These are phyloP conservation scores for Tricholoma saponaceum DNA, from an alignment of 768 basidiomycete genomes.

Conservation along the genomic window DNA sequence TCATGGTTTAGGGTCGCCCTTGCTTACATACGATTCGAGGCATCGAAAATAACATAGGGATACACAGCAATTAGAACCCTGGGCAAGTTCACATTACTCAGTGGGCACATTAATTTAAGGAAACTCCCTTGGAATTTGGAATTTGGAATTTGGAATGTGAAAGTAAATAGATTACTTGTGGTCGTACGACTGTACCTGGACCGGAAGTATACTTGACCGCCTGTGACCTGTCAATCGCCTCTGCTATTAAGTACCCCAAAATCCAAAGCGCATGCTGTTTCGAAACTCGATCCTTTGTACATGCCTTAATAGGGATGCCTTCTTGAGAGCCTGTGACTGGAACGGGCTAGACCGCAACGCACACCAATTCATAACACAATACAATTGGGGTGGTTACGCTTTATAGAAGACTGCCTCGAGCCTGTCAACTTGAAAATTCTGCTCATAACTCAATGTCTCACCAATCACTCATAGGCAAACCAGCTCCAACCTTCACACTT, in stretches of 20 bases:
- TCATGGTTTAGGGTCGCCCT: no score
- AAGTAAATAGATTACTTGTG: background rate
- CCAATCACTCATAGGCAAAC: constrained; percentile 55
- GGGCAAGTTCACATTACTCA: no score
- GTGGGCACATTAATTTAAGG: no score
- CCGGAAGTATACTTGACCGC: background rate
- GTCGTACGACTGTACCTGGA: background rate
- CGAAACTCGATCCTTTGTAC: background rate
- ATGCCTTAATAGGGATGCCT: background rate
- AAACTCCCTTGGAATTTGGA: background rate
- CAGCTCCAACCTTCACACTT: constrained; percentile 64
- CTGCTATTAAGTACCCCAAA: background rate
- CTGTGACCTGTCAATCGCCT: background rate
- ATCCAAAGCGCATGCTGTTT: background rate
- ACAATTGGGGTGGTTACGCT: background rate
- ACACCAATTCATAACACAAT: background rate
- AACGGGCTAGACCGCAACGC: background rate
- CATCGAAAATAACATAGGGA: no score
- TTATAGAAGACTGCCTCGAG: background rate
- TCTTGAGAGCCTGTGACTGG: background rate
- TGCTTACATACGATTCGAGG: no score
- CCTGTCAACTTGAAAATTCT: background rate
- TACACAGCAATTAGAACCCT: no score
- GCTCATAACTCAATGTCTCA: constrained; percentile 30
- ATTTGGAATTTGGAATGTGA: background rate